Evolutionary conservation across 176 grass and related monocot genomes (phyloP).

Genomic region (Hordeum marinum): DNA sequence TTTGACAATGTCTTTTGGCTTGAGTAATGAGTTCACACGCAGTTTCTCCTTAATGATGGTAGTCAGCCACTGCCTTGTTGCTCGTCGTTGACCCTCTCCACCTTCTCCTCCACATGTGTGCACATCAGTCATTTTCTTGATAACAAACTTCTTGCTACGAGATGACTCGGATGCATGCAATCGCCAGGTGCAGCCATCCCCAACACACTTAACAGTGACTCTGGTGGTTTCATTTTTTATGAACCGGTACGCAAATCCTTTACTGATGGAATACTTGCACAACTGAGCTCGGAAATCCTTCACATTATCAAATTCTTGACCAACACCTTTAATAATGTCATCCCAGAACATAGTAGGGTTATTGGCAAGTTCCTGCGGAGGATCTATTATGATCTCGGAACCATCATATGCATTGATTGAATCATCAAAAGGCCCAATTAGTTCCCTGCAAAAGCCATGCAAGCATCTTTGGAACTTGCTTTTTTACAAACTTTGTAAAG

Average conservation of each 20-base stretch:
- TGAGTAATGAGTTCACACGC: constrained; percentile 58
- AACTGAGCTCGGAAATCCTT: constrained; percentile 95
- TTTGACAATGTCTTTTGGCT: constrained; percentile 86
- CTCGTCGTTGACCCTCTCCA: constrained; percentile 78
- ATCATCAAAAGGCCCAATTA: constrained; percentile 57
- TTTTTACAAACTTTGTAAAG: constrained; percentile 1
- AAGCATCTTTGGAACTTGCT: neutral
- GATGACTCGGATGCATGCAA: constrained; percentile 95
- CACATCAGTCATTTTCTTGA: constrained; percentile 91
- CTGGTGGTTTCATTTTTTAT: constrained; percentile 93
- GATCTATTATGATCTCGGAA: constrained; percentile 46
- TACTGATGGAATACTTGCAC: constrained; percentile 88
- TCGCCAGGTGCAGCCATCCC: constrained; percentile 74
- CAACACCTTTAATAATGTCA: constrained; percentile 78
- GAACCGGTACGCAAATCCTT: constrained; percentile 89
- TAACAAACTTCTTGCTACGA: constrained; percentile 85
- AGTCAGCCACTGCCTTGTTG: constrained; percentile 90
- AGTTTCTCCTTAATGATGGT: constrained; percentile 93
- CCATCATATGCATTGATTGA: constrained; percentile 47
- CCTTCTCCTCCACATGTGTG: constrained; percentile 85
- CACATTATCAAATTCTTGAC: constrained; percentile 97
- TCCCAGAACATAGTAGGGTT: constrained; percentile 49
- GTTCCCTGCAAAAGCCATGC: constrained; percentile 39
- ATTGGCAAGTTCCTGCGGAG: constrained; percentile 28
- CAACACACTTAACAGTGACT: constrained; percentile 80